phyloP scores from a whole-genome alignment of 139 green algal genomes.

The Coelastrella sp. region DNA sequence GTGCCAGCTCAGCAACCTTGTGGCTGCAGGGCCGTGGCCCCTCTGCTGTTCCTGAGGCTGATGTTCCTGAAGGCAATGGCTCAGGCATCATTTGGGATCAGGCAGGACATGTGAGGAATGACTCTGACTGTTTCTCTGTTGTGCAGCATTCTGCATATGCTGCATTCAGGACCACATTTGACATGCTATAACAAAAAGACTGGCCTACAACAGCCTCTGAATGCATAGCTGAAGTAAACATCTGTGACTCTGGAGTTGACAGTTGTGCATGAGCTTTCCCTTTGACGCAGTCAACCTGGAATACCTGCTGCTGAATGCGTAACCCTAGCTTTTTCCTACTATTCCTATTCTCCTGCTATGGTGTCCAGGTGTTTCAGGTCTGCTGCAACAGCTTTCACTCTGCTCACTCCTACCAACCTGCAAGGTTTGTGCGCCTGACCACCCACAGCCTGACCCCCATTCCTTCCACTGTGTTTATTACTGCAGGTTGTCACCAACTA shows the following conservation, averaged over 20 bases:
- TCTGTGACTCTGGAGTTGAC: background rate
- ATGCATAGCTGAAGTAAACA: background rate
- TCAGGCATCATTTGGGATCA: slow-evolving; percentile 84
- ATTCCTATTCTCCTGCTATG: too few relatives aligned
- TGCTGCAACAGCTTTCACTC: background rate
- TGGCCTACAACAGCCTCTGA: background rate
- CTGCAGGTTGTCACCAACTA: slow-evolving; percentile 50
- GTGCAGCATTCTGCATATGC: too few relatives aligned
- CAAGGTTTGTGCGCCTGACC: too few relatives aligned
- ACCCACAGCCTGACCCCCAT: too few relatives aligned
- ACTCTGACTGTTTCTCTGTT: too few relatives aligned
- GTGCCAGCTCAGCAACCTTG: background rate
- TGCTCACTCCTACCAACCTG: too few relatives aligned
- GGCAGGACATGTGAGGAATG: slow-evolving; percentile 64
- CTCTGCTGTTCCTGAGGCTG: slow-evolving; percentile 50
- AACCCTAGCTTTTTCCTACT: too few relatives aligned
- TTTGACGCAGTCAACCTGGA: too few relatives aligned
- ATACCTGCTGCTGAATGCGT: too few relatives aligned
- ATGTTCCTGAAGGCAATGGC: slow-evolving; percentile 84
- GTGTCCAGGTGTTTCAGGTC: slow-evolving; percentile 35
- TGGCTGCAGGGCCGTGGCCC: slow-evolving; percentile 41
- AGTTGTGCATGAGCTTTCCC: too few relatives aligned
- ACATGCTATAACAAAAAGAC: slow-evolving; percentile 59
- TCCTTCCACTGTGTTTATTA: too few relatives aligned
- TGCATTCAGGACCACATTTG: slow-evolving; percentile 78